phyloP scores from a whole-genome alignment of 345 rosid genomes.

The Rhizophora mangle region DNA sequence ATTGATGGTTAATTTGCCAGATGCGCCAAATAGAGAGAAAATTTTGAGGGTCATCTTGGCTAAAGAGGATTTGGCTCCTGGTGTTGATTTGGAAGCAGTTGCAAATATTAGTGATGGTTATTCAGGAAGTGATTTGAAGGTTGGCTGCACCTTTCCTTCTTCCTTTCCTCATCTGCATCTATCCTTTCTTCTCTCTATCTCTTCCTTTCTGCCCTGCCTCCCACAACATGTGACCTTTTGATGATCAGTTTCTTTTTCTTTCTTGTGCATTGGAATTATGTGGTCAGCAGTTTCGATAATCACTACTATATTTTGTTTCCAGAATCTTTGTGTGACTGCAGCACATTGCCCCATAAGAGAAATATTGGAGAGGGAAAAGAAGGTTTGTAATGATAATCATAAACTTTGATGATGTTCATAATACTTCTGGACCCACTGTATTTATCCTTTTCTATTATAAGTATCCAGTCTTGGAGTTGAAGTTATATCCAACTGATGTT shows the following conservation, averaged over 20 bases:
- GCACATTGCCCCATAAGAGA: slow-evolving; percentile 98
- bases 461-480: too few relatives aligned
- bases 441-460: too few relatives aligned
- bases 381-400: slow-evolving; percentile 39
- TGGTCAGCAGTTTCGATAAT: too few relatives aligned
- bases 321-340: slow-evolving; percentile 93
- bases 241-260: neutral
- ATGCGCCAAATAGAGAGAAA: slow-evolving; percentile 73
- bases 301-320: slow-evolving; percentile 4
- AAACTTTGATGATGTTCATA: neutral
- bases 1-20: slow-evolving; percentile 98
- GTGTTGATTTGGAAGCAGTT: slow-evolving; percentile 73
- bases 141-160: slow-evolving; percentile 10
- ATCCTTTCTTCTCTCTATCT: neutral
- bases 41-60: slow-evolving; percentile 76
- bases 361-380: slow-evolving; percentile 84
- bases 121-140: slow-evolving; percentile 99
- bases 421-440: too few relatives aligned
- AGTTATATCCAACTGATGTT: too few relatives aligned
- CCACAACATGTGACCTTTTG: neutral
- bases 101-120: slow-evolving; percentile 96
- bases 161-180: neutral
- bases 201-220: neutral
- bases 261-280: too few relatives aligned
- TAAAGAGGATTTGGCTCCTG: slow-evolving; percentile 78